Percentiles rank a stretch among this genome's conserved stretches.
Evolutionary conservation across 176 grass and related monocot species (phyloP).

Genomic region (Carex scoparia): DNA sequence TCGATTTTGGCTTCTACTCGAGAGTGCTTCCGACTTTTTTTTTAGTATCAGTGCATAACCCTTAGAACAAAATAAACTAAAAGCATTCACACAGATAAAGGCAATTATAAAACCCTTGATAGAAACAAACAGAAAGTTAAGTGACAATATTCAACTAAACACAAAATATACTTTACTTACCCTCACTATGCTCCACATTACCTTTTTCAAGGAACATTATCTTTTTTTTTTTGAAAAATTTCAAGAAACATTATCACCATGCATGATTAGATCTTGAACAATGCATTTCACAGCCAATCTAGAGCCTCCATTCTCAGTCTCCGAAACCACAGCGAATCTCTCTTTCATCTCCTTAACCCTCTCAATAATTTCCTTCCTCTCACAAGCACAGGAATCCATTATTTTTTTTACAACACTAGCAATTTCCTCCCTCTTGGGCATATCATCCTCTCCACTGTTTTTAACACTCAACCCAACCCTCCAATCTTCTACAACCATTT

Average conservation of each 20-base stretch:
- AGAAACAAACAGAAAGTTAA: neutral
- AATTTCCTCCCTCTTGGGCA: neutral
- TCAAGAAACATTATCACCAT: neutral
- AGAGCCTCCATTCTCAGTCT: neutral
- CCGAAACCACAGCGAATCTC: neutral
- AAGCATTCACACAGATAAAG: neutral
- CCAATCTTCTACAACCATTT: constrained; percentile 28
- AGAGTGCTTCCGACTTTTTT: no score
- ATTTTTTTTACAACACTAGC: constrained; percentile 5
- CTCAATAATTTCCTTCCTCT: constrained; percentile 15
- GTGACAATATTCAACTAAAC: neutral
- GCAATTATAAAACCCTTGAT: neutral
- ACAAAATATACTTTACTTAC: neutral
- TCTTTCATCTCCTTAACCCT: constrained; percentile 16
- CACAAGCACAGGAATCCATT: constrained; percentile 16
- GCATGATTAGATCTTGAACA: neutral
- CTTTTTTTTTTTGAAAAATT: no score
- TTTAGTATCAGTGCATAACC: no score
- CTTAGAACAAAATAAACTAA: neutral
- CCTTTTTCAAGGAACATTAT: neutral
- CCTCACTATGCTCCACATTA: neutral
- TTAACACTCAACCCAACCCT: neutral
- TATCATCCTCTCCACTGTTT: neutral
- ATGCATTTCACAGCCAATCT: neutral
- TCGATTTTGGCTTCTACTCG: no score